These are phyloP conservation scores for Phytophthora sansomeana DNA, from an alignment of 352 stramenopile genomes.

Conservation along the genomic window DNA sequence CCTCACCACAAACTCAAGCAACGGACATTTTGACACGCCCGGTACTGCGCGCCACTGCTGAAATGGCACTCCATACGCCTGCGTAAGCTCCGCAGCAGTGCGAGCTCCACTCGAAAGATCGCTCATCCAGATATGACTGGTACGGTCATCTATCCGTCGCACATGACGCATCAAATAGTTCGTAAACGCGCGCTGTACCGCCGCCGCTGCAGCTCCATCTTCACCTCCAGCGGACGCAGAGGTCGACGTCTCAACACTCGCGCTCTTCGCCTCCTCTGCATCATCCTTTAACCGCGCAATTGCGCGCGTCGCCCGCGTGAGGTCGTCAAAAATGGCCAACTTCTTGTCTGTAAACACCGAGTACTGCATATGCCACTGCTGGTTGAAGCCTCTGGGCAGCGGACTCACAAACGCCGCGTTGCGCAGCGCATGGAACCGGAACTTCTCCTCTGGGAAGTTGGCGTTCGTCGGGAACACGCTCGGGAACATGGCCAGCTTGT, in stretches of 20 bases:
- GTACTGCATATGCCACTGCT: constrained; percentile 88
- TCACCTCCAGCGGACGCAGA: not conserved
- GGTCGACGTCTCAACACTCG: constrained; percentile 16
- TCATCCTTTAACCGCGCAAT: constrained; percentile 50
- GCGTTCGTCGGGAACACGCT: constrained; percentile 82
- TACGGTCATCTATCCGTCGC: constrained; percentile 79
- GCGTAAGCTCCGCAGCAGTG: constrained; percentile 75
- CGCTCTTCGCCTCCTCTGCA: constrained; percentile 4
- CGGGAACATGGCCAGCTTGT: constrained; percentile 71
- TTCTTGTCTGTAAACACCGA: constrained; percentile 86
- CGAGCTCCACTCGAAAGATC: constrained; percentile 72
- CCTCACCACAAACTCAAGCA: constrained; percentile 80
- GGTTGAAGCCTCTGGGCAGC: constrained; percentile 76
- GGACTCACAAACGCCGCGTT: constrained; percentile 82
- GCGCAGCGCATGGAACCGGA: constrained; percentile 75
- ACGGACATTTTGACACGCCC: constrained; percentile 79
- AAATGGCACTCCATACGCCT: constrained; percentile 82
- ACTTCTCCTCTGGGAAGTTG: constrained; percentile 84
- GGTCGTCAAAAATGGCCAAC: constrained; percentile 75
- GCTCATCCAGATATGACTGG: constrained; percentile 82
- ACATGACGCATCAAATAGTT: constrained; percentile 88
- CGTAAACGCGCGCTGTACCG: constrained; percentile 68
- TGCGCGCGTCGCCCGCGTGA: constrained; percentile 54
- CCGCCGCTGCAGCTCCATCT: constrained; percentile 14
- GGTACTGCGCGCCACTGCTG: constrained; percentile 84